Evolutionary conservation across 2,329 filamentous ascomycete genomes (phyloP).

Genomic region (Penicillium sp.): DNA sequence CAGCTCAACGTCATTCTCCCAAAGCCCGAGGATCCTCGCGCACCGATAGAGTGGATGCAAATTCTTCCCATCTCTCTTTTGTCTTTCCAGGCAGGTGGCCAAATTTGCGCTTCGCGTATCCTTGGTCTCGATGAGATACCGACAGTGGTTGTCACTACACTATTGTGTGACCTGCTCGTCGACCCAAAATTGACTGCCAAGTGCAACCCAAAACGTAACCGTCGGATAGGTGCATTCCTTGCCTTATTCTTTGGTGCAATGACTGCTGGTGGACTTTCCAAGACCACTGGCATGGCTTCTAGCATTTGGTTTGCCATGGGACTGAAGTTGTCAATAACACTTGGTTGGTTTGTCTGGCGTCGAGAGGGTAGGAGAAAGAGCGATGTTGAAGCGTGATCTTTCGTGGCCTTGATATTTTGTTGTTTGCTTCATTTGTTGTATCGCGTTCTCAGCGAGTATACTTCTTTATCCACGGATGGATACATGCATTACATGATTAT

Average conservation of each 20-base stretch:
- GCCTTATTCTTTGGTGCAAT: slow-evolving; percentile 44
- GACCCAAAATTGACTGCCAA: slow-evolving; percentile 32
- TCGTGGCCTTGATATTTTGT: background rate
- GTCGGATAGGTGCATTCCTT: slow-evolving; percentile 39
- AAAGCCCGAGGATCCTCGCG: slow-evolving; percentile 30
- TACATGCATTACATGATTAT: no score
- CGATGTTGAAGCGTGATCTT: slow-evolving; percentile 1
- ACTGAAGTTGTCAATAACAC: slow-evolving; percentile 37
- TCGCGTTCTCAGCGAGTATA: no score
- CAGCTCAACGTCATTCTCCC: slow-evolving; percentile 35
- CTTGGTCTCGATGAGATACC: slow-evolving; percentile 43
- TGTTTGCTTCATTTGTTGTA: background rate
- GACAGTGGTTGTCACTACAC: slow-evolving; percentile 44
- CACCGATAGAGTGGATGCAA: slow-evolving; percentile 39
- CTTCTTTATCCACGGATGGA: no score
- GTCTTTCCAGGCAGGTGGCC: slow-evolving; percentile 45
- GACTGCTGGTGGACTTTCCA: slow-evolving; percentile 43
- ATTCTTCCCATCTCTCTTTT: slow-evolving; percentile 42
- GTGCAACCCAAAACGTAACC: slow-evolving; percentile 35
- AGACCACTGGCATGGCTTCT: slow-evolving; percentile 35
- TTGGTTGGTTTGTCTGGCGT: slow-evolving; percentile 42
- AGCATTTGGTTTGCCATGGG: slow-evolving; percentile 45
- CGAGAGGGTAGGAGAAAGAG: slow-evolving; percentile 4
- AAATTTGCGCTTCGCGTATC: slow-evolving; percentile 42
- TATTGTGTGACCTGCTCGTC: slow-evolving; percentile 43